A percentile compares a stretch with the other conserved stretches of the same genome.
Evolutionary conservation across 305 asterid species (phyloP).

Genomic region (Fraxinus nigra): DNA sequence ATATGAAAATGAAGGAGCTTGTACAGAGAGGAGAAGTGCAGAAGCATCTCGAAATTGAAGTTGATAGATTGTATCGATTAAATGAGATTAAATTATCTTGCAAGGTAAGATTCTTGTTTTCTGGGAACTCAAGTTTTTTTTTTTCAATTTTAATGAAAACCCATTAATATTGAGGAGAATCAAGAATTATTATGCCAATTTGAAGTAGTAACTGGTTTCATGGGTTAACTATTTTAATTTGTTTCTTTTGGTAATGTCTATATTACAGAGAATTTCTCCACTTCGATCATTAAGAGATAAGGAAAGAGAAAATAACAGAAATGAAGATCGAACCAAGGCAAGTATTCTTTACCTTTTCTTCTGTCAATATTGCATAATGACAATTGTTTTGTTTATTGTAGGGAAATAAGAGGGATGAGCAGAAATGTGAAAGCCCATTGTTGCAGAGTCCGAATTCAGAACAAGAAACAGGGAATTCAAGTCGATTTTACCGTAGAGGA

Average conservation of each 20-base stretch:
- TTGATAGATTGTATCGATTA: constrained; percentile 75
- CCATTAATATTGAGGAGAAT: neutral
- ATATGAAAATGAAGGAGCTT: constrained; percentile 60
- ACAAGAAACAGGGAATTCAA: neutral
- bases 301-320: constrained; percentile 51
- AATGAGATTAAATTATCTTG: constrained; percentile 68
- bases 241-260: neutral
- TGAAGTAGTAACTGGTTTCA: neutral
- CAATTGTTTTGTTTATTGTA: neutral
- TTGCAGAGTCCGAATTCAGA: constrained; percentile 16
- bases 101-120: constrained; percentile 33
- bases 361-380: neutral
- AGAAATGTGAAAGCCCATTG: constrained; percentile 11
- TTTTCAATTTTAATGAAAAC: neutral
- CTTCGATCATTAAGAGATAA: constrained; percentile 64
- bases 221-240: neutral
- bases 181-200: neutral
- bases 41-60: constrained; percentile 80
- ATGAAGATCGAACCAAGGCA: constrained; percentile 35
- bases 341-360: neutral
- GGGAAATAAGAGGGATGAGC: constrained; percentile 16
- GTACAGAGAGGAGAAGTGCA: constrained; percentile 55
- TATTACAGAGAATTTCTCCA: constrained; percentile 45
- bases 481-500: neutral
- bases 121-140: neutral